phyloP scores from a whole-genome alignment of 345 rosid species.

The Psidium friedrichsthalianum region DNA sequence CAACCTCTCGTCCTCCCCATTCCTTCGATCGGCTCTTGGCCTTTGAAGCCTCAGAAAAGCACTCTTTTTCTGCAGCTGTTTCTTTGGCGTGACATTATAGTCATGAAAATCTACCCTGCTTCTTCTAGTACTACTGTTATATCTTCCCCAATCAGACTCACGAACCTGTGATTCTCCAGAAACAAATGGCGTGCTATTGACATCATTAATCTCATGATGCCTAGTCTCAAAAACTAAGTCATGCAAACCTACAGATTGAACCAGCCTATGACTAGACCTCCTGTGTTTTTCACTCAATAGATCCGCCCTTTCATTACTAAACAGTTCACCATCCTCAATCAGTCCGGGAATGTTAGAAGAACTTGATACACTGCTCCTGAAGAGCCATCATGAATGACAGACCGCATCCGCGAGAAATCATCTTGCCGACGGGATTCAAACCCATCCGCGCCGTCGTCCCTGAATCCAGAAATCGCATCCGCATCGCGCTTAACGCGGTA shows the following conservation, averaged over 20 bases:
- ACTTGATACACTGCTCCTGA: conserved; percentile 27
- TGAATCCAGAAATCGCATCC: conserved; percentile 35
- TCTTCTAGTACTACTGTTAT: conserved; percentile 29
- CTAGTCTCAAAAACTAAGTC: conserved; percentile 14
- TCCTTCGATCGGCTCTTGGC: conserved; percentile 26
- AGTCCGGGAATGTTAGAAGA: conserved; percentile 15
- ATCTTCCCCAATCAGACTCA: conserved; percentile 27
- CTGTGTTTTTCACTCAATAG: conserved; percentile 25
- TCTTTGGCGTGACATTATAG: conserved; percentile 32
- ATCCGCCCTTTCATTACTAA: conserved; percentile 14
- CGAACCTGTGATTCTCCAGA: conserved; percentile 24
- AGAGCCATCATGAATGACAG: conserved; percentile 8
- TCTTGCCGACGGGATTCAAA: conserved; percentile 21
- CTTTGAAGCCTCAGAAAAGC: conserved; percentile 73
- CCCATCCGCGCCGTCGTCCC: conserved; percentile 24
- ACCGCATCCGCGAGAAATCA: conserved; percentile 11
- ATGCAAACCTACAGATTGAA: conserved; percentile 1
- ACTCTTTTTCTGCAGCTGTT: conserved; percentile 72
- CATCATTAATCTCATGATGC: conserved; percentile 5
- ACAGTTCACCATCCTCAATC: conserved; percentile 7
- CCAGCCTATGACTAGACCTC: conserved; percentile 20
- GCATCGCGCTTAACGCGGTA: conserved; percentile 24
- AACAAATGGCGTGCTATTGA: conserved; percentile 16
- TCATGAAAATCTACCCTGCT: conserved; percentile 43
- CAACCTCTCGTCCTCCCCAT: conserved; percentile 38